These are phyloP conservation scores for Acorus calamus DNA, from an alignment of 106 monocot species.

Conservation along the genomic window DNA sequence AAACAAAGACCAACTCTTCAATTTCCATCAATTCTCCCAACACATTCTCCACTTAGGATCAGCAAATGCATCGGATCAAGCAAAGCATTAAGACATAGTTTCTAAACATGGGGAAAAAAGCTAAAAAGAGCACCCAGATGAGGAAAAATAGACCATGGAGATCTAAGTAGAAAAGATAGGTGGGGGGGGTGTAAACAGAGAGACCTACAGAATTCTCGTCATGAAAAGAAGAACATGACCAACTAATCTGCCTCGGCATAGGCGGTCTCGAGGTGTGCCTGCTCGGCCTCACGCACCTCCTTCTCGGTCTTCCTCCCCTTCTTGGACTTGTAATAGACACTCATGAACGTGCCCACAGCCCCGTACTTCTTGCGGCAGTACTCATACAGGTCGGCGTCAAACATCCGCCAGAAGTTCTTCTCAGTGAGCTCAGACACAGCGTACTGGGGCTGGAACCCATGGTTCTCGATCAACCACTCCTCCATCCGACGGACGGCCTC, in stretches of 20 bases:
- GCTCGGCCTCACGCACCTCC: slow-evolving; percentile 53
- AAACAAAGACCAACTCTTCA: no score
- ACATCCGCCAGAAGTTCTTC: slow-evolving; percentile 70
- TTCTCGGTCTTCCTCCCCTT: slow-evolving; percentile 58
- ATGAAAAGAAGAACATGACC: no score
- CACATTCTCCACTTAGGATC: no score
- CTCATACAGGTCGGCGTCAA: slow-evolving; percentile 40
- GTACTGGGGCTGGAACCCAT: slow-evolving; percentile 46
- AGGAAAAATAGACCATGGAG: no score
- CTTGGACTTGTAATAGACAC: slow-evolving; percentile 54
- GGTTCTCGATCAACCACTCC: slow-evolving; percentile 42
- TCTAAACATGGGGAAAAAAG: no score
- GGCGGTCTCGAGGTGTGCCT: slow-evolving; percentile 27
- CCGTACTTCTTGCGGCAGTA: slow-evolving; percentile 37
- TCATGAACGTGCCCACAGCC: slow-evolving; percentile 48
- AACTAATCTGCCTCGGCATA: slow-evolving; percentile 35
- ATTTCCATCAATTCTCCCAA: no score
- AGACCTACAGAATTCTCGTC: background rate
- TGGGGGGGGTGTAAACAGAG: background rate
- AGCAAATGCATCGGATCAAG: no score
- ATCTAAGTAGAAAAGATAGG: no score
- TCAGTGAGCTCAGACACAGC: slow-evolving; percentile 46
- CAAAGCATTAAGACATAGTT: no score
- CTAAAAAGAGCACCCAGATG: no score
- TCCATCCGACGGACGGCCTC: slow-evolving; percentile 28